Evolutionary conservation across 352 stramenopile genomes (phyloP).

Genomic region (Phytophthora cactorum): DNA sequence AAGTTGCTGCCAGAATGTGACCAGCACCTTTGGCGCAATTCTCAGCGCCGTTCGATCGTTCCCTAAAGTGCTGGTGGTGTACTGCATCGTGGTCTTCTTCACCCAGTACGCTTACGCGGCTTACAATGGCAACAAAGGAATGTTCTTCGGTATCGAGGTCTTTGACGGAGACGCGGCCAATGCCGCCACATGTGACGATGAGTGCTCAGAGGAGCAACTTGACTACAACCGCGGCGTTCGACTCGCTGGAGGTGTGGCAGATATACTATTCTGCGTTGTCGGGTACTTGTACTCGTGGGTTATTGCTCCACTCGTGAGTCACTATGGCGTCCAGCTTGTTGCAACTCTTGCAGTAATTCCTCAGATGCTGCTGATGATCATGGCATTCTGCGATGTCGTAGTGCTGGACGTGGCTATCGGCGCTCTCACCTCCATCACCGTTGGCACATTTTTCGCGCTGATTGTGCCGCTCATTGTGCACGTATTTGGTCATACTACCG

Average conservation of each 20-base stretch:
- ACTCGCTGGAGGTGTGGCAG: constrained; percentile 48
- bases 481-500: constrained; percentile 39
- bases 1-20: constrained; percentile 21
- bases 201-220: constrained; percentile 43
- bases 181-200: constrained; percentile 34
- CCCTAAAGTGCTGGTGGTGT: constrained; percentile 32
- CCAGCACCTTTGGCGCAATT: constrained; percentile 36
- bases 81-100: constrained; percentile 47
- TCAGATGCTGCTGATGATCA: constrained; percentile 48
- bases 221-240: constrained; percentile 50
- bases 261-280: constrained; percentile 50
- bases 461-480: constrained; percentile 59
- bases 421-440: constrained; percentile 48
- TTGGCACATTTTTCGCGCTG: constrained; percentile 52
- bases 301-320: constrained; percentile 46
- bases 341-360: constrained; percentile 41
- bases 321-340: constrained; percentile 41
- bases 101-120: constrained; percentile 59
- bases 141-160: constrained; percentile 68
- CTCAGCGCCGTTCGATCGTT: constrained; percentile 33
- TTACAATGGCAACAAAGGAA: constrained; percentile 68
- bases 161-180: constrained; percentile 42
- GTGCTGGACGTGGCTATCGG: constrained; percentile 42
- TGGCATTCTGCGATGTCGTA: constrained; percentile 49
- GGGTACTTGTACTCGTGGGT: constrained; percentile 55